Evolutionary conservation across 1,284 basidiomycete genomes (phyloP).

Genomic region (Ceratorhiza oryzae-sativae): DNA sequence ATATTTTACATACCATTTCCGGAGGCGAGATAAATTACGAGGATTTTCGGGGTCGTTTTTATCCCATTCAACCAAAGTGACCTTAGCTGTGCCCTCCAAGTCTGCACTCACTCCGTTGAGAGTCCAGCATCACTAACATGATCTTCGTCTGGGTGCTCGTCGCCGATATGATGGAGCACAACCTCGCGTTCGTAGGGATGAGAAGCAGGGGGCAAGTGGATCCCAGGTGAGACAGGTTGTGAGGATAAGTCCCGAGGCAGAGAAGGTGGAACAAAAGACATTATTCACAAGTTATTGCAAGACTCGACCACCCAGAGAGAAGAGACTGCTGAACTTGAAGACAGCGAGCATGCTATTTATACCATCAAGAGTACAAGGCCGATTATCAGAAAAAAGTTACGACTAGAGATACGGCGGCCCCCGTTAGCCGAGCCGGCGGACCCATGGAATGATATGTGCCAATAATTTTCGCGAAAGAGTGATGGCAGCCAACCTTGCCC

Average conservation of each 20-base stretch:
- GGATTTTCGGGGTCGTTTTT: conserved; percentile 37
- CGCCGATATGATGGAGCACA: conserved; percentile 29
- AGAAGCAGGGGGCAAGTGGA: conserved; percentile 22
- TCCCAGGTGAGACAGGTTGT: conserved; percentile 10
- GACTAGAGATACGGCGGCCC: neutral
- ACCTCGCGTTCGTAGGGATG: conserved; percentile 35
- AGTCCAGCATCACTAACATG: conserved; percentile 8
- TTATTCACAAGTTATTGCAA: neutral
- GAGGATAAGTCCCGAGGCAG: conserved; percentile 7
- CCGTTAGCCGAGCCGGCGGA: neutral
- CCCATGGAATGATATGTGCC: conserved; percentile 32
- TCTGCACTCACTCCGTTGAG: conserved; percentile 15
- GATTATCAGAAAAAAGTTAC: neutral
- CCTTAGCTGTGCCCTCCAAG: neutral
- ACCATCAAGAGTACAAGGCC: neutral
- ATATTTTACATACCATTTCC: conserved; percentile 25
- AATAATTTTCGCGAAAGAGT: conserved; percentile 30
- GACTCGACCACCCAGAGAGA: neutral
- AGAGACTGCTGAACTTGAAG: conserved; percentile 4
- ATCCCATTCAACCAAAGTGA: conserved; percentile 24
- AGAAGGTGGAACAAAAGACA: conserved; percentile 35
- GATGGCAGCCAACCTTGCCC: too few species aligned
- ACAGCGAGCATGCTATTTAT: neutral
- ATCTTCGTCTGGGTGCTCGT: conserved; percentile 36
- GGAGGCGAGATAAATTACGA: conserved; percentile 23